Percentiles rank a stretch among this genome's conserved stretches.
Conservation (phyloP, 495 filamentous ascomycete species). For the Xylaria grammica region DNA sequence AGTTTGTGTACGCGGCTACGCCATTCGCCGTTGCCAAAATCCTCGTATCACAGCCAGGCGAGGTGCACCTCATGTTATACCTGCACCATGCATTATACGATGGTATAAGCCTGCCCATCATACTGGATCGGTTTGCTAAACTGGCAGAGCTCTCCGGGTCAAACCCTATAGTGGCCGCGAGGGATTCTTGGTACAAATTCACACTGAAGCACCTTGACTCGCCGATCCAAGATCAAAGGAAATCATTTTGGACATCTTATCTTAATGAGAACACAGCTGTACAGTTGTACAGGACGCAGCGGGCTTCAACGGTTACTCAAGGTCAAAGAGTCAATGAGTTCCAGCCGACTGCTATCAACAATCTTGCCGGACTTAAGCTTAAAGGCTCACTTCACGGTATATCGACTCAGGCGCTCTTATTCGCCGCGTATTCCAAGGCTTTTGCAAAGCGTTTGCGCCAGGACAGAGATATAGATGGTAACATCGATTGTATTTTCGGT, state of each 20-base stretch:
- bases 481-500: constrained; percentile 44
- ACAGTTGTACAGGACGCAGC: background rate
- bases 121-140: constrained; percentile 44
- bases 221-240: constrained; percentile 24
- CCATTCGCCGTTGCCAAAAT: constrained; percentile 28
- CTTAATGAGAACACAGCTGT: constrained; percentile 35
- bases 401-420: constrained; percentile 49
- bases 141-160: constrained; percentile 31
- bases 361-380: constrained; percentile 23
- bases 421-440: constrained; percentile 45
- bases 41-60: constrained; percentile 4
- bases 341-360: constrained; percentile 26
- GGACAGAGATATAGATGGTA: background rate
- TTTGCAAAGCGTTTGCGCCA: constrained; percentile 19
- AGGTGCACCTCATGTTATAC: constrained; percentile 46
- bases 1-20: constrained; percentile 18
- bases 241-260: constrained; percentile 62
- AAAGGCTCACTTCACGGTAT: constrained; percentile 34
- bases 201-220: constrained; percentile 19
- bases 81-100: constrained; percentile 85
- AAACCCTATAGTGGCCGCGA: background rate
- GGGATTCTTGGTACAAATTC: constrained; percentile 31
- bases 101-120: constrained; percentile 65
- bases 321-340: constrained; percentile 19
- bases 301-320: background rate